phyloP scores from a whole-genome alignment of 2,329 filamentous ascomycete genomes.

The Sordariomycetes sp. region DNA sequence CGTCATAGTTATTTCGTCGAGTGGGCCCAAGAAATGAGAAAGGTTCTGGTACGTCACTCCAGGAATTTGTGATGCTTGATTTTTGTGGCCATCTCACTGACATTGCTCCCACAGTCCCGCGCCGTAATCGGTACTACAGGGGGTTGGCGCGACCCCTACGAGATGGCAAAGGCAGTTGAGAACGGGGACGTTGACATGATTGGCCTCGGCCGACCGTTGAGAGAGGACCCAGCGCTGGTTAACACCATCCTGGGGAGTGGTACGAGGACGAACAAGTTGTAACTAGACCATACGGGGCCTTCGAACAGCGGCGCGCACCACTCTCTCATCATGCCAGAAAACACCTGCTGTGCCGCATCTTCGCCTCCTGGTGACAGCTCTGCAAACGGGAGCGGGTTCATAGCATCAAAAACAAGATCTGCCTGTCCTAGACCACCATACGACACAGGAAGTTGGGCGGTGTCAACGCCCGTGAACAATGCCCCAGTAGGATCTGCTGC shows the following conservation, averaged over 20 bases:
- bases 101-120: neutral
- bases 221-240: neutral
- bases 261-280: neutral
- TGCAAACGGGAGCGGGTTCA: neutral
- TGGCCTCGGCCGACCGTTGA: neutral
- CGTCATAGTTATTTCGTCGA: neutral
- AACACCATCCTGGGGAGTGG: neutral
- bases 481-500: neutral
- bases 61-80: neutral
- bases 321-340: neutral
- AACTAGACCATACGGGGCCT: neutral
- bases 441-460: neutral
- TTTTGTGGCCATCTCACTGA: neutral
- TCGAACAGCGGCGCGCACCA: neutral
- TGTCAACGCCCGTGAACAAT: neutral
- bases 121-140: neutral
- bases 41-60: neutral
- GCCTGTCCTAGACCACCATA: neutral
- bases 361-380: neutral
- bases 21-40: neutral
- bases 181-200: neutral
- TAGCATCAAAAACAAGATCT: neutral
- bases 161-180: neutral
- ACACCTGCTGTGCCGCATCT: neutral
- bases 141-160: neutral